Evolutionary conservation across 805 yeast genomes (phyloP).

Genomic region (Candida coleopterorum): DNA sequence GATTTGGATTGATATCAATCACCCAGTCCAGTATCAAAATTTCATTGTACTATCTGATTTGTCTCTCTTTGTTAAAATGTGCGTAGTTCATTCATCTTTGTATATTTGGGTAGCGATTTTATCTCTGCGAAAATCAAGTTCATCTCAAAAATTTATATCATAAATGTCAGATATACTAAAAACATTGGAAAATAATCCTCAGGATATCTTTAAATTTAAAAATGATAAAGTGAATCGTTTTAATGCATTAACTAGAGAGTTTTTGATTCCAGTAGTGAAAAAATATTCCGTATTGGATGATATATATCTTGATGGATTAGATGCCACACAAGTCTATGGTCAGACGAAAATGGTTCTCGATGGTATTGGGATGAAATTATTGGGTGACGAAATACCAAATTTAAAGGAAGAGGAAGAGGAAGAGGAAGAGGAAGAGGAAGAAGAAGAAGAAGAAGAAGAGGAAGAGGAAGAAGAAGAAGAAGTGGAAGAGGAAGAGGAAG

Average conservation of each 20-base stretch:
- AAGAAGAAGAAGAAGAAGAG: constrained; percentile 34
- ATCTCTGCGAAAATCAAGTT: not conserved
- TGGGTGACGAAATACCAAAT: constrained; percentile 52
- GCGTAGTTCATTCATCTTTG: too few relatives aligned
- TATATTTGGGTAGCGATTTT: constrained; percentile 2
- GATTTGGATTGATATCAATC: too few relatives aligned
- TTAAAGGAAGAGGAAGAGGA: constrained; percentile 34
- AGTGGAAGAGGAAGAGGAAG: constrained; percentile 19
- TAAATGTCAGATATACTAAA: constrained; percentile 20
- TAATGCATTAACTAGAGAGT: constrained; percentile 38
- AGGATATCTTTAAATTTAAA: constrained; percentile 19
- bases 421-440: constrained; percentile 19
- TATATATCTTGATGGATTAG: constrained; percentile 78
- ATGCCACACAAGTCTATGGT: constrained; percentile 89
- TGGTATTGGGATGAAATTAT: constrained; percentile 60
- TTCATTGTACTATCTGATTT: too few relatives aligned
- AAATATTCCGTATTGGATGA: constrained; percentile 69
- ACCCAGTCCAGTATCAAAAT: too few relatives aligned
- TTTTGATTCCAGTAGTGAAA: constrained; percentile 56
- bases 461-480: constrained; percentile 21
- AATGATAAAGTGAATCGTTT: constrained; percentile 14
- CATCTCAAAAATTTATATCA: constrained; percentile 5
- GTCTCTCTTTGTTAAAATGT: too few relatives aligned
- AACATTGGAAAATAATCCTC: constrained; percentile 19
- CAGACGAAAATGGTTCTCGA: constrained; percentile 85